Base-by-base conservation (phyloP, 345 rosid species). In the Salix viminalis region DNA sequence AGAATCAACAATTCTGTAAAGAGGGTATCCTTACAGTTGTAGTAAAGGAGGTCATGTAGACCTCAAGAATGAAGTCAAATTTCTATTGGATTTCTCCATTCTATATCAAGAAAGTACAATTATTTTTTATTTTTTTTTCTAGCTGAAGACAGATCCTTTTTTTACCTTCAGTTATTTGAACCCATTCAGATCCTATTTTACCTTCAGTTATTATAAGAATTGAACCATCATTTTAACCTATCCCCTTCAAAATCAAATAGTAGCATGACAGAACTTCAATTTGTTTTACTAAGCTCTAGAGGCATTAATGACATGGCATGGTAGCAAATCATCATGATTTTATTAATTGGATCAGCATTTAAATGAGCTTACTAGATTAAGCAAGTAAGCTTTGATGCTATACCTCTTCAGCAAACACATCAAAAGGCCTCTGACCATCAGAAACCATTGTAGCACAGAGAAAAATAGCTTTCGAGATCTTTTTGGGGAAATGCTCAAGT, bases 401-500 rank as follows among this genome's bases (percentile, higher is more conserved):
- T 75, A 93, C 99, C 97, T 95, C 97, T 86, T 89, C 97, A 65
- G 97, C 90, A 82, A 95, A 93, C 71, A 89, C 97, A 85, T 95
- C 97, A 73, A 95, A 93, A 68, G 99, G 97, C 84, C 86, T 89
- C 85, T 93, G 97, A 79, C 92, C 96, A 82, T 90, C 79, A 37
- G 94, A 84, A 73, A 93, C 93, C 99, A 93, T 95, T 12, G 96
- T 90, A 78, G 94, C 99, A 81, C 96, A 91, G n/a, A 93, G 82
- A 62, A 87, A 95, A 80, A 93, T 81, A 66, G 96, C 93, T 85
- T 93, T 95, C 1, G 94, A 87, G 69, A 95, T 88, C 83, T 90
- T 95, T 44, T 89, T 85, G 2, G 96, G 90, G 75, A 83, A 91
- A 76, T 82, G 85, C 87, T 95, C 99, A 85, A 93, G 75, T 1